Base-by-base conservation (phyloP, 2,329 filamentous ascomycete species). In the Fusarium pseudonygamai region DNA sequence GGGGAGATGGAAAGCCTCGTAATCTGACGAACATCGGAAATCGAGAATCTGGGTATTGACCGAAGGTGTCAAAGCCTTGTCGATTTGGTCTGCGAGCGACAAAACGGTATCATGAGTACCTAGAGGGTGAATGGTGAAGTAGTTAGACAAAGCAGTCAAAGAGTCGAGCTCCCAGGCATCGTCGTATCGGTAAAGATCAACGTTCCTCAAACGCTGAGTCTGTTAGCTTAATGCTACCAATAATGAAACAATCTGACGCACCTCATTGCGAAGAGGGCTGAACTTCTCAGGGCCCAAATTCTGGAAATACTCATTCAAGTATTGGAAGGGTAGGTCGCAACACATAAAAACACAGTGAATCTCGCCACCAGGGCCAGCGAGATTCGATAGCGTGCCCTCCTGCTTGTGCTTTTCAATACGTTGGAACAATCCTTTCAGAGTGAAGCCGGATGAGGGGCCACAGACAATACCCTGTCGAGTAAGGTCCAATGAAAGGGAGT, bases 291-390 rank as follows among this genome's bases (percentile, higher is more conserved):
- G 74, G 1, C 83, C 84, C 12, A 90, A 79, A 68, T 89, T 89
- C 50, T 85, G 81, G 68, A 90, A 91, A 75, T 91, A 90, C 72
- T 88, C 87, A 37, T 85, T 83, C 55, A 91, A 82, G 72, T 91
- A 91, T 76, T 91, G 89, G 73, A 90, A 91, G 1, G 89, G 89
- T 26, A 91, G 78, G 69, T 91, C 89, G 67, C 88, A 90, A 78
- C 89, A 91, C 37, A 90, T 81, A 78, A 91, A 91, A 6, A 90
- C 88, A 50, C 86, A 88, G 59, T 87, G 82, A 15, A 86, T 82
- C 83, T 85, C 80, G 6, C 86, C 85, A 50, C 85, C 81, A 4
- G 81, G 78, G 5, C 84, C 85, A 8, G 84, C 81, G 15, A 90
- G 78, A n/a, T 84, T 79, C 4, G 79, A 65, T 10, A 90, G 78